phyloP scores from a whole-genome alignment of 192 early-diverging fungal species.

The Backusella tuberculispora region DNA sequence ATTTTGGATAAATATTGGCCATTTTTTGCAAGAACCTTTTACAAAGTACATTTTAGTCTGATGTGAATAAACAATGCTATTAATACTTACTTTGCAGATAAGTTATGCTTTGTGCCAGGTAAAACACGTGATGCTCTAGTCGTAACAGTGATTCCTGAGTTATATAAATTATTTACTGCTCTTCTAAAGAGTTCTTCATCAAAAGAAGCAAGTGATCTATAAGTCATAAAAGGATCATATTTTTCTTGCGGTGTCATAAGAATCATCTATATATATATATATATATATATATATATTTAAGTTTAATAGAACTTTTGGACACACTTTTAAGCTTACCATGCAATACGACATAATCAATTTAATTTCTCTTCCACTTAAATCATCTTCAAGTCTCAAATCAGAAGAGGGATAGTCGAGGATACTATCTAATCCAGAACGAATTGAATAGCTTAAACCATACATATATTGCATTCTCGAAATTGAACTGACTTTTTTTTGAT shows the following conservation, averaged over 20 bases:
- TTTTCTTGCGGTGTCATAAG: conserved; percentile 1
- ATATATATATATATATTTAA: not conserved
- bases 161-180: not conserved
- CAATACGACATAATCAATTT: not conserved
- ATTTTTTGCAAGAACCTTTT: not conserved
- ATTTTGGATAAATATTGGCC: not conserved
- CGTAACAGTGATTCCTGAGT: not conserved
- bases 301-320: too few relatives aligned
- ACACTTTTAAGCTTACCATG: not conserved
- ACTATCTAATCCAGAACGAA: not conserved
- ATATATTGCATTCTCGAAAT: not conserved
- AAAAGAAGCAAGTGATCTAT: not conserved
- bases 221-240: conserved; percentile 17
- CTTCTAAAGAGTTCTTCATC: not conserved
- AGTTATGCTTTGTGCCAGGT: conserved; percentile 2
- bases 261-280: conserved; percentile 11
- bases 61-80: not conserved
- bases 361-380: not conserved
- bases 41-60: not conserved
- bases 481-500: not conserved
- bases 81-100: conserved; percentile 12
- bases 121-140: not conserved
- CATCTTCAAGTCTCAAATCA: not conserved
- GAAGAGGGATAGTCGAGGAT: not conserved
- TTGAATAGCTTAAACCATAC: not conserved